Evolutionary conservation across 2,329 filamentous ascomycete species (phyloP), one percentile per base, ranked within the genome.

Genomic region (Xylariaceae sp.): DNA sequence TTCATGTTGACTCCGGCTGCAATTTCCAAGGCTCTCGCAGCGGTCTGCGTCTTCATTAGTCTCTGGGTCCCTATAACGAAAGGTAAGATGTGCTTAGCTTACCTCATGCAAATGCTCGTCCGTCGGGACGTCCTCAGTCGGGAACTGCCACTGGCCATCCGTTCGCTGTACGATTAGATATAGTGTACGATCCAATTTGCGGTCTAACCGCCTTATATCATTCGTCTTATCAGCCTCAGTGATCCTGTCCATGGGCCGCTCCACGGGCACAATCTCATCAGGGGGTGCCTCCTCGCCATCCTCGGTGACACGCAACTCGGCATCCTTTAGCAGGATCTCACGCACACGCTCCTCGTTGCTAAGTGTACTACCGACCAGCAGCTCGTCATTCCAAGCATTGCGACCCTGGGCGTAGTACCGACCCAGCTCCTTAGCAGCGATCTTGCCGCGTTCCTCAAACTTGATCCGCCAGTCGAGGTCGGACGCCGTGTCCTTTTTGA

Each of bases 1-100:
- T 98, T 98, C 93, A 99, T 98, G 82, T 99, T 96, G 60, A 90
- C 78, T 56, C 95, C 95, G 8, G 89, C 92, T 3, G 91, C 81
- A 68, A 91, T 82, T 49, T 88, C 81, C 21, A 98, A 81, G 52
- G 92, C 87, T 58, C 92, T 85, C 71, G 92, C 85, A 33, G 94
- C 92, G 40, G 91, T 88, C 95, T 99, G 67, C 6, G 21, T 36
- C 21, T 17, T 53, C 14, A 53, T 71, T 66, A 69, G 66, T 40
- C 26, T 26, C 34, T 2, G 4, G 9, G 9, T 29, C 24, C 12
- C n/a, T 33, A 23, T 24, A 6, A 16, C 11, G 19, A 41, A 5
- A n/a, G 21, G 16, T 14, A 11, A 17, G 36, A 6, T 37, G 26
- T 47, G 16, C 50, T 17, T 16, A 16, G 79, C 88, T 73, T 79